Evolutionary conservation across 176 grass and related monocot species (phyloP), one percentile per base, ranked within the genome.

Genomic region (Oryza nivara): DNA sequence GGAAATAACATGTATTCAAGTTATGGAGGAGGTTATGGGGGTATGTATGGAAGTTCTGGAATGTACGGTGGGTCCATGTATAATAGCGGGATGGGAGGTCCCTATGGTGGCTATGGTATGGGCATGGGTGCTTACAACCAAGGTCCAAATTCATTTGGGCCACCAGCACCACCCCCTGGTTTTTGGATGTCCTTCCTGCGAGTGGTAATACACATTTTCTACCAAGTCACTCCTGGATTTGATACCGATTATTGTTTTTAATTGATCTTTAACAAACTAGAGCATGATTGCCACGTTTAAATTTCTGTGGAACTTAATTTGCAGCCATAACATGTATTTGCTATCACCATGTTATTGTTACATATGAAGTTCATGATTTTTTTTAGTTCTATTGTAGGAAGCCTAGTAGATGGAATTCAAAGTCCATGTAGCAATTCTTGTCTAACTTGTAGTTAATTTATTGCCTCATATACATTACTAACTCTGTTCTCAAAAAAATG

Each of bases 171-270:
- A 35, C 96, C 93, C 30, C 91, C 96, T 28, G 86, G 88, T 32
- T 96, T 94, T 58, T 98, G 96, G 96, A 26, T 92, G 51, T 98
- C 93, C 60, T 92, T 98, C 75, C 60, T 98, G 38, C 91, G 81
- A 81, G 91, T 92, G 89, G 96, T 99, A 94, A 88, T 87, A 74
- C 73, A 63, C 43, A 23, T 11, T 11, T 75, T 25, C 40, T 44
- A 63, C n/a, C 20, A 65, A 19, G 3, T 69, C 64, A 83, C 10
- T 47, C 0, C 34, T 46, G 19, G 44, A 47, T 45, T 76, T 30
- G 11, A 89, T 78, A 47, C 20, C 25, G 26, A 80, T 51, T 10
- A 81, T 65, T 80, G 23, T 25, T 78, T 86, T 77, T 16, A 80
- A 17, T 76, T 11, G 22, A 61, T 19, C n/a, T 11, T 70, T 3